phyloP scores from a whole-genome alignment of 306 rosid genomes.

The Hylodesmum podocarpum region DNA sequence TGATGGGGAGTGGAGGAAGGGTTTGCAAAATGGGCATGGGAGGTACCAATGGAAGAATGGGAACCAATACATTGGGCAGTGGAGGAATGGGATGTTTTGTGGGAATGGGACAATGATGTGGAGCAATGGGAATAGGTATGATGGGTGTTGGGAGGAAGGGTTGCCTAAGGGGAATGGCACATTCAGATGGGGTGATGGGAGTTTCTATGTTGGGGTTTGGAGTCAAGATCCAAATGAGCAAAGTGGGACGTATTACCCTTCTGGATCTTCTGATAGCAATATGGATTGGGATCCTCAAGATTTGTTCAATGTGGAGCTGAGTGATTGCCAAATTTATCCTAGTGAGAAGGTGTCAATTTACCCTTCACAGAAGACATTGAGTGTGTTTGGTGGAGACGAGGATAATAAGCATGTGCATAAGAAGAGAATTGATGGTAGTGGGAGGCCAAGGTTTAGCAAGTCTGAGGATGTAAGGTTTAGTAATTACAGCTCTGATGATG shows the following conservation, averaged over 20 bases:
- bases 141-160: conserved; percentile 86
- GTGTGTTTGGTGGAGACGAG: conserved; percentile 29
- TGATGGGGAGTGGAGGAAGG: conserved; percentile 90
- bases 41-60: conserved; percentile 87
- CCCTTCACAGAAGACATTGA: conserved; percentile 73
- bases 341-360: conserved; percentile 53
- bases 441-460: conserved; percentile 40
- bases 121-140: conserved; percentile 71
- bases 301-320: conserved; percentile 40
- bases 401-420: conserved; percentile 26
- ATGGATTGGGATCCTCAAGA: conserved; percentile 65
- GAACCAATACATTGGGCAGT: conserved; percentile 70
- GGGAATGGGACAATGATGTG: conserved; percentile 79
- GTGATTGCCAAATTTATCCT: conserved; percentile 43
- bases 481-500: conserved; percentile 39
- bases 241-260: conserved; percentile 62
- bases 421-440: conserved; percentile 40
- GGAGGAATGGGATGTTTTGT: conserved; percentile 66
- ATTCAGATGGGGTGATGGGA: conserved; percentile 65
- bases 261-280: conserved; percentile 35
- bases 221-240: conserved; percentile 57
- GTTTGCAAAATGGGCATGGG: conserved; percentile 78
- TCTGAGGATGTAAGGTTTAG: conserved; percentile 57
- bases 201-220: conserved; percentile 81
- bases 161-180: conserved; percentile 86